Conservation (phyloP, 345 rosid genomes). For the Melastoma malabathricum region DNA sequence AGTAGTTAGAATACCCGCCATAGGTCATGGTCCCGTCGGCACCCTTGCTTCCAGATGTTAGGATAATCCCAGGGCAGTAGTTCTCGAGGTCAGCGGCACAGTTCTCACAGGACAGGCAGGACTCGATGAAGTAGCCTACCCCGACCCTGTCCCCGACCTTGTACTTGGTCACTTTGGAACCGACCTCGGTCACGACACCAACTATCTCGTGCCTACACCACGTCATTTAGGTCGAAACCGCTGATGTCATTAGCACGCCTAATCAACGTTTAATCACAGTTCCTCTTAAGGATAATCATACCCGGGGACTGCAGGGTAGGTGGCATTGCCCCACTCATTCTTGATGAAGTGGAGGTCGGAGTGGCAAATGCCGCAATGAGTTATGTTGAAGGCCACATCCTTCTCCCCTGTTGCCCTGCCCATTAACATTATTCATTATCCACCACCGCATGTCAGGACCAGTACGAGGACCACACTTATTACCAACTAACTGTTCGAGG, state of each 20-base stretch:
- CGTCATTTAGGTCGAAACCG: background rate
- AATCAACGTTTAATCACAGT: background rate
- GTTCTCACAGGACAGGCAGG: slow-evolving; percentile 32
- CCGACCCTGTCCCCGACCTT: slow-evolving; percentile 25
- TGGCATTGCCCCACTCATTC: slow-evolving; percentile 30
- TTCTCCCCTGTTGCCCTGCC: slow-evolving; percentile 24
- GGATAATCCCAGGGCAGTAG: slow-evolving; percentile 32
- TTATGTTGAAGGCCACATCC: slow-evolving; percentile 24
- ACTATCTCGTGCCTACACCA: slow-evolving; percentile 24
- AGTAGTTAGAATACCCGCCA: slow-evolving; percentile 27
- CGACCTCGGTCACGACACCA: slow-evolving; percentile 24
- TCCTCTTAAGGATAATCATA: slow-evolving; percentile 3
- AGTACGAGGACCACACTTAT: no score
- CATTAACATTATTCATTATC: no score
- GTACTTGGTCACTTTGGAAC: slow-evolving; percentile 23
- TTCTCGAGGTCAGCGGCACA: slow-evolving; percentile 35
- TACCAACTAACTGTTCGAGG: background rate
- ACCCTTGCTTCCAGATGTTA: background rate
- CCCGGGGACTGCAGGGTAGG: slow-evolving; percentile 48
- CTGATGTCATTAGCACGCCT: background rate
- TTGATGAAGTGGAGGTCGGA: slow-evolving; percentile 29
- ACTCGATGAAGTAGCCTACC: slow-evolving; percentile 39
- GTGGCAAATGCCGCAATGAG: slow-evolving; percentile 47
- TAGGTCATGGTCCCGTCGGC: slow-evolving; percentile 24
- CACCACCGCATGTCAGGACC: no score